A percentile compares a stretch with the other conserved stretches of the same genome.
phyloP scores from a whole-genome alignment of 2,329 filamentous ascomycete species.

The Penicillium sp. region DNA sequence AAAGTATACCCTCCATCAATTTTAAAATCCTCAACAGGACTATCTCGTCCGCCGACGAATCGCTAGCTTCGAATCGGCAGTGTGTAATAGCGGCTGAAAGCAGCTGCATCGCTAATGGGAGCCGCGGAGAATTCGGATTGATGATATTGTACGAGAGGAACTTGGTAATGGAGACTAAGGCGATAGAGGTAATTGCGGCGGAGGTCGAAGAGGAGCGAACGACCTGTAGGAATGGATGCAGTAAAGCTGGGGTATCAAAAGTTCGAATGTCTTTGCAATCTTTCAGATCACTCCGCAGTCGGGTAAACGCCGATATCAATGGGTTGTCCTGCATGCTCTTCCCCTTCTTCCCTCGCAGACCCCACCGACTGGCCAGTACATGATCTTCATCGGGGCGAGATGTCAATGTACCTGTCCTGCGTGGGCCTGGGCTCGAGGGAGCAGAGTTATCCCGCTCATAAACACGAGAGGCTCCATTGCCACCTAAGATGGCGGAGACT shows the following conservation, averaged over 20 bases:
- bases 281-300: conserved; percentile 81
- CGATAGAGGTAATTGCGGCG: conserved; percentile 91
- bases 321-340: conserved; percentile 98
- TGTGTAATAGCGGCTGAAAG: conserved; percentile 94
- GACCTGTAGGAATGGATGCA: conserved; percentile 93
- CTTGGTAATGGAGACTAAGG: conserved; percentile 89
- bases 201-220: conserved; percentile 95
- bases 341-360: conserved; percentile 87
- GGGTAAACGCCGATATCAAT: conserved; percentile 89
- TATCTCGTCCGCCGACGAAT: conserved; percentile 91
- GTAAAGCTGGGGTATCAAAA: conserved; percentile 84
- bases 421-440: conserved; percentile 37
- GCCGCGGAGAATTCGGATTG: conserved; percentile 75
- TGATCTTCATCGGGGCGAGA: conserved; percentile 40
- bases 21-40: conserved; percentile 92
- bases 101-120: conserved; percentile 88
- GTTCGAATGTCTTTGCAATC: conserved; percentile 82
- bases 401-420: conserved; percentile 23
- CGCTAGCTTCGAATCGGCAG: conserved; percentile 94
- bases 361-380: conserved; percentile 78
- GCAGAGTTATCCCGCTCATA: conserved; percentile 44
- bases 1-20: conserved; percentile 98
- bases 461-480: conserved; percentile 52
- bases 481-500: conserved; percentile 90
- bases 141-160: conserved; percentile 96